These are phyloP conservation scores for Vigna hirtella DNA, from an alignment of 306 rosid genomes.

Conservation along the genomic window DNA sequence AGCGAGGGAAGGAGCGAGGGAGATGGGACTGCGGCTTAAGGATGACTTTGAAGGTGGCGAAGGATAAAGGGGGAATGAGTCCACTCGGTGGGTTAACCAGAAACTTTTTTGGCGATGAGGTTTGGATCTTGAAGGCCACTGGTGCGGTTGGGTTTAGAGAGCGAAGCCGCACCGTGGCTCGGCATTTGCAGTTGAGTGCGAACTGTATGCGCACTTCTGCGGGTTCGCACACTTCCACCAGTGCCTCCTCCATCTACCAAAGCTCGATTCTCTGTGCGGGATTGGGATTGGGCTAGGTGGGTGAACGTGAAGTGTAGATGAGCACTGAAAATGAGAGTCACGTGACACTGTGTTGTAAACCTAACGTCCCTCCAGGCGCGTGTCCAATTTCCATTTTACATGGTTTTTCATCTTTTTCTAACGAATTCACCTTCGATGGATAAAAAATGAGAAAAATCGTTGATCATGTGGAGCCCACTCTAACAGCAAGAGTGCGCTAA, in stretches of 20 bases:
- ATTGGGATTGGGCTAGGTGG: neutral
- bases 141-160: conserved; percentile 54
- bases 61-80: conserved; percentile 62
- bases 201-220: conserved; percentile 70
- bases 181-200: conserved; percentile 64
- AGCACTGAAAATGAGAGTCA: neutral
- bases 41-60: conserved; percentile 70
- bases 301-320: neutral
- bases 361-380: neutral
- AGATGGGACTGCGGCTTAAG: conserved; percentile 75
- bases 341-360: conserved; percentile 10
- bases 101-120: conserved; percentile 78
- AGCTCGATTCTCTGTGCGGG: neutral
- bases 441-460: neutral
- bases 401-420: neutral
- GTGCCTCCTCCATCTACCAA: conserved; percentile 47
- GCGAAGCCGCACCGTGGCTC: conserved; percentile 63
- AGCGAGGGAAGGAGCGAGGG: conserved; percentile 72
- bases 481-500: conserved; percentile 4
- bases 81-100: conserved; percentile 80
- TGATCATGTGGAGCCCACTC: conserved; percentile 25
- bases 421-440: neutral
- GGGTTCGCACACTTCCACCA: conserved; percentile 66
- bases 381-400: neutral
- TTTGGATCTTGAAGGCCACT: conserved; percentile 79